Evolutionary conservation across 202 grass and related monocot genomes (phyloP), one percentile per base, ranked within the genome.

Genomic region (Miscanthus sacchariflorus): DNA sequence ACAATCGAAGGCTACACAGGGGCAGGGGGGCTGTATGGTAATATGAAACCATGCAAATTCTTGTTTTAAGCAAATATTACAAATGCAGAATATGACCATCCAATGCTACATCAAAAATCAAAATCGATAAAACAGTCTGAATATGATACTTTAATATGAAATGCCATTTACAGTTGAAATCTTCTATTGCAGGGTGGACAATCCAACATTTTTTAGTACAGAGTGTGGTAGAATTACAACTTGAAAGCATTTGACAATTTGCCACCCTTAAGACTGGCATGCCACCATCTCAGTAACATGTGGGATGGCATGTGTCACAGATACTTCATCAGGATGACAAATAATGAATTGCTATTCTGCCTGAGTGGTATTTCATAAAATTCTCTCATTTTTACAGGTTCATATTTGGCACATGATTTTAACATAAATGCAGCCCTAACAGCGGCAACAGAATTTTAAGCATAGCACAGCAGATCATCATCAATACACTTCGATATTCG

Each of bases 201-300:
- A 25, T 25, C n/a, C n/a, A 85, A 85, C 25, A 81, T 70, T 90
- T 90, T 44, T 24, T 86, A 81, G 83, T 65, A 81, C 54, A 21
- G 14, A 4, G 18, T 9, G 7, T 68, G 9, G 23, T 61, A 87
- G 30, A 66, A 21, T 77, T 58, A 68, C 66, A 68, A 35, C 27
- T 28, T 28, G 63, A 66, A 66, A 13, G 14, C 28, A 68, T 35
- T 68, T 35, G 13, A 18, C 2, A 68, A 35, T 68, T 35, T 36
- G 28, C 14, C 28, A 35, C 6, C 2, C 11, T 13, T 66, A 66
- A 66, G 24, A 66, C 24, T 66, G 12, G 63, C 63, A 68, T 68
- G 67, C 67, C 14, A 69, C 30, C 67, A 69, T 69, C 30, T 36
- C 13, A 69, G 0, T 36, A 36, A 69, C 28, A 36, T 69, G 67